Conservation (phyloP, 345 rosid species). For the Trapa incisa region DNA sequence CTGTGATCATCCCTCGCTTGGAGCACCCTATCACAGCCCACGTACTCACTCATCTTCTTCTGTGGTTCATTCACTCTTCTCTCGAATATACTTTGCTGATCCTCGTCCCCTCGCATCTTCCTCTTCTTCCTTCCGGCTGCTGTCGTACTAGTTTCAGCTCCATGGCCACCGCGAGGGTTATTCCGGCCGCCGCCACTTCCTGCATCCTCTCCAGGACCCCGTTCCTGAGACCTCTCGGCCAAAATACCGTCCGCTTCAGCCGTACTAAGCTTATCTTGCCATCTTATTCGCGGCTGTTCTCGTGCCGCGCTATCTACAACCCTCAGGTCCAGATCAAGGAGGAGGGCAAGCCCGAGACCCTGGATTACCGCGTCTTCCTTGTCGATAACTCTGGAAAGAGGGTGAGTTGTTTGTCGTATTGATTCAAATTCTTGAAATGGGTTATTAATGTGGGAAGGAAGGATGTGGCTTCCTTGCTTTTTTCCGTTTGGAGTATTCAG, state of each 20-base stretch:
- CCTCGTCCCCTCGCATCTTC: neutral
- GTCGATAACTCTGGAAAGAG: slow-evolving; percentile 55
- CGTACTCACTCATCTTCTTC: neutral
- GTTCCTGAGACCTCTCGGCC: slow-evolving; percentile 14
- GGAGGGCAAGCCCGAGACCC: slow-evolving; percentile 66
- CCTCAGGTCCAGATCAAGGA: slow-evolving; percentile 49
- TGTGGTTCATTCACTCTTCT: neutral
- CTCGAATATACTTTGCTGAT: too few relatives aligned
- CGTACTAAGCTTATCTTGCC: slow-evolving; percentile 11
- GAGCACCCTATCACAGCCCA: neutral
- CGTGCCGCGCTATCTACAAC: slow-evolving; percentile 47
- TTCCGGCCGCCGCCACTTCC: slow-evolving; percentile 29
- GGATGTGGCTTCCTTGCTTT: neutral
- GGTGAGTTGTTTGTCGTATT: slow-evolving; percentile 18
- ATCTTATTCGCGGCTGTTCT: slow-evolving; percentile 36
- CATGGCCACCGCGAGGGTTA: slow-evolving; percentile 49
- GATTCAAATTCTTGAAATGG: neutral
- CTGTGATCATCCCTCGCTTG: neutral
- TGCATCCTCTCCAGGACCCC: slow-evolving; percentile 36
- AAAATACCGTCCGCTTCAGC: slow-evolving; percentile 15
- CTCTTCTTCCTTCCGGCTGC: neutral
- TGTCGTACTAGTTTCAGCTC: neutral
- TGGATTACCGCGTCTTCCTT: slow-evolving; percentile 74
- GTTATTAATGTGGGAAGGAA: neutral
- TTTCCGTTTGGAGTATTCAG: neutral